Base-by-base conservation (phyloP, 176 grass and related monocot genomes). In the Areca catechu region DNA sequence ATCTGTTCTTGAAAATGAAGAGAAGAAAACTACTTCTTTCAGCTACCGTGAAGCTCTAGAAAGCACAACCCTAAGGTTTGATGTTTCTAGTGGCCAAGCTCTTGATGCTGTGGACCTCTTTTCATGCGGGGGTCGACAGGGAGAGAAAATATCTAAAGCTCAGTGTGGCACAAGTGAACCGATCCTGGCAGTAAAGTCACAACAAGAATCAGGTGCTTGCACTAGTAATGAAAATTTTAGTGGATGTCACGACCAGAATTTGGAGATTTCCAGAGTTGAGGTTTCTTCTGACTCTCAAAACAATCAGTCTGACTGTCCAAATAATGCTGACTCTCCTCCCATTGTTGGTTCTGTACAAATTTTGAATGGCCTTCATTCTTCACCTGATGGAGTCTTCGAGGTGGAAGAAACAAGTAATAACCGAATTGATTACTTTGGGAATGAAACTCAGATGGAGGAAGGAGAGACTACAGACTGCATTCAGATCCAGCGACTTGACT, bases 391-490 rank as follows among this genome's bases (percentile, higher is more conserved):
- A 68, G 66, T 43, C 15, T 20, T n/a, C 61, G 51, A 57, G 60
- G 77, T 74, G 51, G 71, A 67, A 70, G 54, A 68, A 72, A 62
- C 66, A 60, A 58, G 59, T 50, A 18, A 27, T 29, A 22, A 24
- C 57, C 61, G 71, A 48, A 17, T 68, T 84, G 68, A 65, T 71
- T 27, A 71, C 70, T 61, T 58, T 71, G 57, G 65, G 29, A 68
- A 48, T 74, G 70, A 74, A 58, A 21, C n/a, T 57, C 25, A 72
- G 57, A 68, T 50, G 28, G 53, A 48, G 21, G 63, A 49, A 65
- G 49, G 51, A 49, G 28, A 49, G 47, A 28, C 53, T 49, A 24
- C 16, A 30, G 49, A 57, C 58, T 61, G 7, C 24, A 20, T 43
- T 30, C 62, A 68, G 48, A 17, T 74, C 30, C 14, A 61, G 10